These are phyloP conservation scores for Metschnikowia noctiluminum DNA, from an alignment of 805 yeast species.

Conservation along the genomic window DNA sequence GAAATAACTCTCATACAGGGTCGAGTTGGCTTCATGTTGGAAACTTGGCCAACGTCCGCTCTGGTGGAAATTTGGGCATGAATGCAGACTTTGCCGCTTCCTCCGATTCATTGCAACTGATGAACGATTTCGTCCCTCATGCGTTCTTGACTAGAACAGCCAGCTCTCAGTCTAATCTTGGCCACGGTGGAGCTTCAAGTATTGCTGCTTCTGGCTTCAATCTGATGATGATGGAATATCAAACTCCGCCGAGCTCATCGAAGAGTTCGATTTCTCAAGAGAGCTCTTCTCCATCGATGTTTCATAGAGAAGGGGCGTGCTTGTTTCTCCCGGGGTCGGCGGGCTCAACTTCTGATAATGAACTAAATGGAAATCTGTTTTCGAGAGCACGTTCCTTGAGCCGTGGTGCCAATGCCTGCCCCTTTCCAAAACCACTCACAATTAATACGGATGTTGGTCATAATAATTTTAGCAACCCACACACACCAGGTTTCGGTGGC, in stretches of 20 bases:
- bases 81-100: conserved; percentile 26
- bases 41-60: conserved; percentile 33
- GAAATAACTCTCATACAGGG: conserved; percentile 37
- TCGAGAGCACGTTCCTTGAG: conserved; percentile 13
- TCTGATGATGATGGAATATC: conserved; percentile 40
- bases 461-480: background rate
- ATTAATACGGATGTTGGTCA: conserved; percentile 33
- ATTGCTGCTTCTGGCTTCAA: conserved; percentile 21
- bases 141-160: conserved; percentile 29
- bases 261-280: conserved; percentile 29
- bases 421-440: conserved; percentile 34
- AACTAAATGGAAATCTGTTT: conserved; percentile 25
- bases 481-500: conserved; percentile 4
- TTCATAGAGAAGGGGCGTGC: conserved; percentile 1
- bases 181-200: conserved; percentile 12
- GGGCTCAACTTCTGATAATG: conserved; percentile 23
- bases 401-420: conserved; percentile 19
- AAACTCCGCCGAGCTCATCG: conserved; percentile 36
- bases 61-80: conserved; percentile 15
- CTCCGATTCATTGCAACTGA: conserved; percentile 42
- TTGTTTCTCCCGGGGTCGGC: conserved; percentile 4
- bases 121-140: conserved; percentile 44
- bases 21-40: conserved; percentile 45
- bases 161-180: conserved; percentile 20
- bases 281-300: conserved; percentile 16